Percentiles rank a stretch among this genome's conserved stretches.
Evolutionary conservation across 108 stramenopile genomes (phyloP).

Genomic region (Fragilaria crotonensis): DNA sequence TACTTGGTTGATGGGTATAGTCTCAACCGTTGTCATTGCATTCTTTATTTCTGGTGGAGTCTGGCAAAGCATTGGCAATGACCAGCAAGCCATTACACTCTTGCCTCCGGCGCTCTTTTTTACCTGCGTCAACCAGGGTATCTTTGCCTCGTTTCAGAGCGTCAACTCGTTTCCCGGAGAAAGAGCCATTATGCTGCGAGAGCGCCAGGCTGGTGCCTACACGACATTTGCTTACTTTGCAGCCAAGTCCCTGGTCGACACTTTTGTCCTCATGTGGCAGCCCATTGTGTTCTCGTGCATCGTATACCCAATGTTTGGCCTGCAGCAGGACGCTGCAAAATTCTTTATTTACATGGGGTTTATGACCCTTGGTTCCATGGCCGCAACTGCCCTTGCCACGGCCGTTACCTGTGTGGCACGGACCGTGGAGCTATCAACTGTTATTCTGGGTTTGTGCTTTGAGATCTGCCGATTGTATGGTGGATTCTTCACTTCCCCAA

Average conservation of each 20-base stretch:
- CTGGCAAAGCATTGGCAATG: conserved; percentile 7
- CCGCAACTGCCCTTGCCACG: conserved; percentile 10
- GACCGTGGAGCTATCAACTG: conserved; percentile 8
- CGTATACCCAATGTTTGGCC: conserved; percentile 7
- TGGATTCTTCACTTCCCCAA: too few species aligned
- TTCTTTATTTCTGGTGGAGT: conserved; percentile 6
- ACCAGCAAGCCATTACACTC: conserved; percentile 6
- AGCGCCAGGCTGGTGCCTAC: conserved; percentile 11
- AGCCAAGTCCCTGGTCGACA: conserved; percentile 8
- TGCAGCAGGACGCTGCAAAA: conserved; percentile 2
- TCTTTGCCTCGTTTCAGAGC: conserved; percentile 8
- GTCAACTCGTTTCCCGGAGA: conserved; percentile 8
- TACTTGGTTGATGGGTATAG: conserved; percentile 3
- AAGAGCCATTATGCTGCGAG: conserved; percentile 9
- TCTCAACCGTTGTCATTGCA: conserved; percentile 5
- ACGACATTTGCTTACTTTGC: conserved; percentile 6
- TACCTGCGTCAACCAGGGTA: conserved; percentile 8
- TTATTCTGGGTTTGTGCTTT: conserved; percentile 15
- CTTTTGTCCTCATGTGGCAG: conserved; percentile 8
- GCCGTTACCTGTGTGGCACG: conserved; percentile 8
- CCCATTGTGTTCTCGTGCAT: conserved; percentile 10
- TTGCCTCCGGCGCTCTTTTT: conserved; percentile 9
- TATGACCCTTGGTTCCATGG: conserved; percentile 9
- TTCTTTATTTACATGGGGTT: conserved; percentile 10
- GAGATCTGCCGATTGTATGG: conserved; percentile 17